phyloP scores from a whole-genome alignment of 2,329 filamentous ascomycete genomes.

The Colletotrichum liaoningense region DNA sequence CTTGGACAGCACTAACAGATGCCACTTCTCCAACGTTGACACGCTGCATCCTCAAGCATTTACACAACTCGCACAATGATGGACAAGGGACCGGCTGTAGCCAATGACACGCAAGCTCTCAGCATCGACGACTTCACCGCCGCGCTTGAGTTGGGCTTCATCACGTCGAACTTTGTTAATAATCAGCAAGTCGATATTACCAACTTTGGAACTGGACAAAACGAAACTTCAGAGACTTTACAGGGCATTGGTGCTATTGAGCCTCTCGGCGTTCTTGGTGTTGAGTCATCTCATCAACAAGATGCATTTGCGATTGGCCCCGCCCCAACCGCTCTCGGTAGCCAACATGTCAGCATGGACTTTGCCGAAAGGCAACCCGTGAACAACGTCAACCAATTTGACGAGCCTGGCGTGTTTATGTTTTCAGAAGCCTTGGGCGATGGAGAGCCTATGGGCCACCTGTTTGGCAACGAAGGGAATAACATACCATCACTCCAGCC shows the following conservation, averaged over 20 bases:
- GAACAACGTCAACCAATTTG: not conserved
- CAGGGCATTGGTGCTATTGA: not conserved
- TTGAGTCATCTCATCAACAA: not conserved
- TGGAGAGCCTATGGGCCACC: not conserved
- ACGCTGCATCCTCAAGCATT: conserved; percentile 4
- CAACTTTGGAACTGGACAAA: not conserved
- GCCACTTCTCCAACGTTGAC: not conserved
- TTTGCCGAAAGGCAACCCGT: not conserved
- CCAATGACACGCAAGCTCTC: conserved; percentile 14
- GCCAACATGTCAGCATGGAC: not conserved
- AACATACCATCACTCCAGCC: not conserved
- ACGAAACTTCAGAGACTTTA: not conserved
- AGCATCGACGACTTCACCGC: conserved; percentile 21
- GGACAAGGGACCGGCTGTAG: conserved; percentile 9
- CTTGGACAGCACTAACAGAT: not conserved
- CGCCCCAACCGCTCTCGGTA: not conserved
- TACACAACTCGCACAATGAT: conserved; percentile 10
- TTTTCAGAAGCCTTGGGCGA: conserved; percentile 4
- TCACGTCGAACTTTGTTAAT: conserved; percentile 1
- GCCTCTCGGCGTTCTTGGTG: not conserved
- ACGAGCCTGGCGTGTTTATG: not conserved
- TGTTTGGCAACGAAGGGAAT: not conserved
- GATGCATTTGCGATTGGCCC: not conserved
- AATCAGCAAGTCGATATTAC: not conserved
- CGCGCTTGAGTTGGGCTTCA: conserved; percentile 1